phyloP scores from a whole-genome alignment of 345 rosid genomes.

The Gossypium thurberi region DNA sequence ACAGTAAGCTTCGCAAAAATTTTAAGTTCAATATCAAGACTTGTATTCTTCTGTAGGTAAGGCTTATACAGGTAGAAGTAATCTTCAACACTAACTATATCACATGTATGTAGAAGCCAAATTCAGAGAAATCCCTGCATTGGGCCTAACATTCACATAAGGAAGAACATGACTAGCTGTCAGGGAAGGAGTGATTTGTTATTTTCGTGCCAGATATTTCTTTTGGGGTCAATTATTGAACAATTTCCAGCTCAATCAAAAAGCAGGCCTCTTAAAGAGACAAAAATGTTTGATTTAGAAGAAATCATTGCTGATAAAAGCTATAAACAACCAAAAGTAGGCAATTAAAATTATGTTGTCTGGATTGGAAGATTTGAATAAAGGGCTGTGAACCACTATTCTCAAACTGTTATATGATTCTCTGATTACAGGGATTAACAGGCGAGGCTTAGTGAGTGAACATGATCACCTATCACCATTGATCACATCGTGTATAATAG shows the following conservation, averaged over 20 bases:
- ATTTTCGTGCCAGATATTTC: constrained; percentile 26
- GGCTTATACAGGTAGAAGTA: not conserved
- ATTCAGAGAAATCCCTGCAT: constrained; percentile 10
- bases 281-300: constrained; percentile 8
- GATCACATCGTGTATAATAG: not conserved
- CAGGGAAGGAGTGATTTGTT: constrained; percentile 16
- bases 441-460: not conserved
- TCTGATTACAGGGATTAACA: not conserved
- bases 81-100: constrained; percentile 3
- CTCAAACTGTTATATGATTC: not conserved
- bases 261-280: constrained; percentile 7
- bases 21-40: not conserved
- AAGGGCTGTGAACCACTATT: constrained; percentile 1
- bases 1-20: not conserved
- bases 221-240: constrained; percentile 34
- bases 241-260: constrained; percentile 26
- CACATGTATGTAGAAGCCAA: not conserved
- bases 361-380: constrained; percentile 9
- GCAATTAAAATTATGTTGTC: not conserved
- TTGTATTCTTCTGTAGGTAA: not conserved
- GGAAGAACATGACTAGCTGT: constrained; percentile 26
- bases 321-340: not conserved
- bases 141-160: constrained; percentile 30
- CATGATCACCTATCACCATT: not conserved
- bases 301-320: not conserved